phyloP scores from a whole-genome alignment of 2,329 filamentous ascomycete genomes.

The Annulohypoxylon truncatum region DNA sequence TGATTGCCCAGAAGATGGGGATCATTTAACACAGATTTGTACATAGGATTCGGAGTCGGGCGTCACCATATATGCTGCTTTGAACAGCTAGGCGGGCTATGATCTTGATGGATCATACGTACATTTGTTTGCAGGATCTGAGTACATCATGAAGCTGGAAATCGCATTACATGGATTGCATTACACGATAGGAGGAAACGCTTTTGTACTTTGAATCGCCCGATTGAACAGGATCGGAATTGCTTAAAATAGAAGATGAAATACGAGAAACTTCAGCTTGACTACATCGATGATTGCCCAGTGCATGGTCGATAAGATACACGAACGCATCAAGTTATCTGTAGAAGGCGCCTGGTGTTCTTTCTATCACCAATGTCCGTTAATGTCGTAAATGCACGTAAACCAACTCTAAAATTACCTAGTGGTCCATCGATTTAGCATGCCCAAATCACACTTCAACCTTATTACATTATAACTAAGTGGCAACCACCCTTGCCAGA shows the following conservation, averaged over 20 bases:
- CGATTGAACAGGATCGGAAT: neutral
- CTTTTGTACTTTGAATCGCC: neutral
- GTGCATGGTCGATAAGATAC: no score
- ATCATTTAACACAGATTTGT: neutral
- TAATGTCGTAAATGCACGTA: no score
- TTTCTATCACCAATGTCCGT: no score
- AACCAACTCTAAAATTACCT: no score
- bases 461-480: no score
- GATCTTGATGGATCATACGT: neutral
- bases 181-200: neutral
- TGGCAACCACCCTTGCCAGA: no score
- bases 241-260: neutral
- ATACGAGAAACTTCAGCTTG: neutral
- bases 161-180: conserved; percentile 4
- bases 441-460: no score
- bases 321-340: no score
- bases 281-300: no score
- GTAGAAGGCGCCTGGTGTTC: no score
- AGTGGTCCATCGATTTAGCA: no score
- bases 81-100: neutral
- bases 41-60: neutral
- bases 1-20: neutral
- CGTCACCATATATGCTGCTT: neutral
- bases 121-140: neutral
- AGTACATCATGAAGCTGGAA: neutral